Evolutionary conservation across 495 filamentous ascomycete genomes (phyloP).

Genomic region (Tetracladium marchalianum): DNA sequence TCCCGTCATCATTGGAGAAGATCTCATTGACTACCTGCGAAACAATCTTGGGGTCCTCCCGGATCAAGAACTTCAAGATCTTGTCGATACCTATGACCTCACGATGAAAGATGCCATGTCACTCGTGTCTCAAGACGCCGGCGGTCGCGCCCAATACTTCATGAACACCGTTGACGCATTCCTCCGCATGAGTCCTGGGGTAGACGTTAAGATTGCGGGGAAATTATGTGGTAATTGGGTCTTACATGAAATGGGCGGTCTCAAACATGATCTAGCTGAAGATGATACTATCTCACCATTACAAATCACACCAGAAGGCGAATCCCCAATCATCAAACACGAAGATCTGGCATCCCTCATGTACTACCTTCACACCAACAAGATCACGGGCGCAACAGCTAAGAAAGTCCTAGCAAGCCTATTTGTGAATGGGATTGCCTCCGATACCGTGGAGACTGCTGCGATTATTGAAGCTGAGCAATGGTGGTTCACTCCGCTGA

Average conservation of each 20-base stretch:
- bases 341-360: conserved; percentile 58
- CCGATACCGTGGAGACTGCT: conserved; percentile 39
- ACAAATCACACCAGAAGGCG: conserved; percentile 24
- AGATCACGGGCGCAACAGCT: conserved; percentile 67
- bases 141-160: conserved; percentile 74
- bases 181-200: neutral
- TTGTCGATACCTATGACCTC: conserved; percentile 52
- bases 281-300: conserved; percentile 18
- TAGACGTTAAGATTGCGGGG: conserved; percentile 13
- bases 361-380: conserved; percentile 46
- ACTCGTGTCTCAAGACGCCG: conserved; percentile 66
- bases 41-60: conserved; percentile 55
- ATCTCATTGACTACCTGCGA: conserved; percentile 53
- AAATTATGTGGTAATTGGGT: conserved; percentile 58
- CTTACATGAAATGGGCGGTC: conserved; percentile 79
- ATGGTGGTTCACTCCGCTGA: conserved; percentile 55
- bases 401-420: conserved; percentile 61
- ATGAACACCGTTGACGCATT: conserved; percentile 54
- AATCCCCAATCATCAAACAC: conserved; percentile 39
- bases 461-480: conserved; percentile 55
- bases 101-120: conserved; percentile 82
- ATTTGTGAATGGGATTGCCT: conserved; percentile 34
- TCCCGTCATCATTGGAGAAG: conserved; percentile 63
- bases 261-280: conserved; percentile 32
- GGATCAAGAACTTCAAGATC: conserved; percentile 52